Percentiles rank a stretch among this genome's conserved stretches.
Conservation (phyloP, 2,329 filamentous ascomycete species). For the Colletotrichum sp. region DNA sequence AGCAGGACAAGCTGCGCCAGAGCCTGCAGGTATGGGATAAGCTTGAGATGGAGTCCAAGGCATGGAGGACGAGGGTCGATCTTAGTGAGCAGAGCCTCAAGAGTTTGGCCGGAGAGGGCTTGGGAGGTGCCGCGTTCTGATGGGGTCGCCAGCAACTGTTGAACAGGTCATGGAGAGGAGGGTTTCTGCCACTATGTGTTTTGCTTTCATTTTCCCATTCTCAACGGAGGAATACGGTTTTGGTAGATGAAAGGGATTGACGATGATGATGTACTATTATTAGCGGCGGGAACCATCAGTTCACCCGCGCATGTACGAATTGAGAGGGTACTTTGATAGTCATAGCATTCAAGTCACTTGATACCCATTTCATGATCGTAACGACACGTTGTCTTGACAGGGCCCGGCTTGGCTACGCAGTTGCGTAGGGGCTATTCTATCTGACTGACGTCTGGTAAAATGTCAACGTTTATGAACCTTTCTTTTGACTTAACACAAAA, state of each 20-base stretch:
- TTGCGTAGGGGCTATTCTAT: background rate
- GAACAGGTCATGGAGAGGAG: background rate
- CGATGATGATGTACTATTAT: constrained; percentile 6
- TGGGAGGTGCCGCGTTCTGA: constrained; percentile 61
- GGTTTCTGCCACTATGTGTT: background rate
- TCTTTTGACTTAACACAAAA: background rate
- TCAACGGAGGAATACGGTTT: background rate
- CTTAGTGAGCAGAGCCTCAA: constrained; percentile 62
- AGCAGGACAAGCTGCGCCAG: constrained; percentile 60
- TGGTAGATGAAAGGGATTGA: background rate
- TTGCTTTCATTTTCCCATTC: background rate
- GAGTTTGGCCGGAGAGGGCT: constrained; percentile 60
- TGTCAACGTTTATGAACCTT: background rate
- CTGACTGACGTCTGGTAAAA: background rate
- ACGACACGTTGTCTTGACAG: background rate
- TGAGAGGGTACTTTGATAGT: background rate
- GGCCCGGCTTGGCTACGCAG: background rate
- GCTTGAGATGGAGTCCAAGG: constrained; percentile 58
- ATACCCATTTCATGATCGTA: background rate
- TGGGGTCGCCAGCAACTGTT: background rate
- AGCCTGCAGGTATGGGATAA: constrained; percentile 59
- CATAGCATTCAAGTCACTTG: background rate
- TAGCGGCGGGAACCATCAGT: background rate
- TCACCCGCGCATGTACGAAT: background rate
- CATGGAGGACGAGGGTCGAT: constrained; percentile 61